Evolutionary conservation across 192 early-diverging fungal species (phyloP), one percentile per base, ranked within the genome.

Genomic region (Chytriomyces sp.): DNA sequence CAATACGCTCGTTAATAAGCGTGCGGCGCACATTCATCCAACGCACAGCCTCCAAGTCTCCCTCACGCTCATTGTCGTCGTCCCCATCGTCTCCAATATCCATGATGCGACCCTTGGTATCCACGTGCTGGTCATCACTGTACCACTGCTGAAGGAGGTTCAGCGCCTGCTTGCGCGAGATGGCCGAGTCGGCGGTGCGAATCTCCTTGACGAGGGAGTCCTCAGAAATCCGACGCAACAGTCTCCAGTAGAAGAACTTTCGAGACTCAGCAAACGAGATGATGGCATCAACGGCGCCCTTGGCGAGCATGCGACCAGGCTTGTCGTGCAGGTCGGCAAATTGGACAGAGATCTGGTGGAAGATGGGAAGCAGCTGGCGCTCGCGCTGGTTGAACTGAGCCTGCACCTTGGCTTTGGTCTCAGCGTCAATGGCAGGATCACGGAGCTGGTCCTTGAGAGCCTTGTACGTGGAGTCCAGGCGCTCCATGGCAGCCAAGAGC

Each of bases 281-380:
- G 7, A 92, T 77, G 52, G 89, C 82, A 28, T 89, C 83, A 64
- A 99, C 90, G 1, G 92, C 92, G 44, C 90, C 90, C 91, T 99
- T 99, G 82, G 91, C 93, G 32, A 89, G 83, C 96, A 99, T 98
- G 72, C 97, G 92, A 19, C 93, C 92, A 28, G 96, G 91, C 44
- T 87, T 91, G 84, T 99, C 97, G 77, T 99, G 97, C 62, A 99
- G 87, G 78, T 99, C 97, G 33, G 97, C 97, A 73, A 99, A 97
- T 74, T 98, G 93, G 19, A 99, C 80, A 25, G 93, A 94, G 31
- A 93, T 86, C 78, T 98, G 96, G 75, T 93, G 90, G 82, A 96
- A 97, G 7, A 95, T 86, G 12, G 97, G 94, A 52, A 99, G 54
- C 28, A 99, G 79, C 56, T 88, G 85, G 74, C 91, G 87, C 75